Evolutionary conservation across 441 rosid species (phyloP).

Genomic region (Euphorbia corollata): DNA sequence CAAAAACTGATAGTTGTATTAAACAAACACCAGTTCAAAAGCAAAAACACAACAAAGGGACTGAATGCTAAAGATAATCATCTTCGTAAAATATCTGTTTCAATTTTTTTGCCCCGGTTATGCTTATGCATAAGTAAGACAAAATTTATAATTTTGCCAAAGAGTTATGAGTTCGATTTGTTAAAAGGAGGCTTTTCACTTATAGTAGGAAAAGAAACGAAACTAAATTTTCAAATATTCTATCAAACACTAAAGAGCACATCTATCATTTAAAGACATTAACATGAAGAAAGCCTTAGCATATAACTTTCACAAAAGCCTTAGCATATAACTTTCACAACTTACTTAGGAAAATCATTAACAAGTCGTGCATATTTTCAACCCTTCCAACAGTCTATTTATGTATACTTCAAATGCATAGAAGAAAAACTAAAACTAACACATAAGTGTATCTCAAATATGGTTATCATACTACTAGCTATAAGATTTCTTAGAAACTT

Average conservation of each 20-base stretch:
- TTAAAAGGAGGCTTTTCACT: neutral
- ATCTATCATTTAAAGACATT: slow-evolving; percentile 17
- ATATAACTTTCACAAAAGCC: slow-evolving; percentile 11
- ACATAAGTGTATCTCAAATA: neutral
- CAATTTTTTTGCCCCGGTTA: neutral
- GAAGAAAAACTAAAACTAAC: neutral
- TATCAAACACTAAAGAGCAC: slow-evolving; percentile 14
- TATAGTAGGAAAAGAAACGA: neutral
- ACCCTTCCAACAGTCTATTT: neutral
- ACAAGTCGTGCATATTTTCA: neutral
- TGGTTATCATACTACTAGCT: neutral
- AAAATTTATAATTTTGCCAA: neutral
- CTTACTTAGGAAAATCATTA: slow-evolving; percentile 10
- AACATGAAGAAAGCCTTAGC: slow-evolving; percentile 15
- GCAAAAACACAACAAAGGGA: neutral
- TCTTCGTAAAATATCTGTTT: neutral
- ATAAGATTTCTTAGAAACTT: neutral
- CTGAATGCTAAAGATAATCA: neutral
- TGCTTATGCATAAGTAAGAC: neutral
- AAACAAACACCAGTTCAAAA: no score
- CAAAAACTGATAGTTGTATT: no score
- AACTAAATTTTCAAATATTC: slow-evolving; percentile 19
- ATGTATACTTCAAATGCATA: neutral
- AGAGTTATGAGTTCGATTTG: neutral
- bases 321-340: slow-evolving; percentile 11